Percentiles rank a stretch among this genome's conserved stretches.
These are phyloP conservation scores for Thermothelomyces thermophilus DNA, from an alignment of 2,329 filamentous ascomycete genomes.

Conservation along the genomic window DNA sequence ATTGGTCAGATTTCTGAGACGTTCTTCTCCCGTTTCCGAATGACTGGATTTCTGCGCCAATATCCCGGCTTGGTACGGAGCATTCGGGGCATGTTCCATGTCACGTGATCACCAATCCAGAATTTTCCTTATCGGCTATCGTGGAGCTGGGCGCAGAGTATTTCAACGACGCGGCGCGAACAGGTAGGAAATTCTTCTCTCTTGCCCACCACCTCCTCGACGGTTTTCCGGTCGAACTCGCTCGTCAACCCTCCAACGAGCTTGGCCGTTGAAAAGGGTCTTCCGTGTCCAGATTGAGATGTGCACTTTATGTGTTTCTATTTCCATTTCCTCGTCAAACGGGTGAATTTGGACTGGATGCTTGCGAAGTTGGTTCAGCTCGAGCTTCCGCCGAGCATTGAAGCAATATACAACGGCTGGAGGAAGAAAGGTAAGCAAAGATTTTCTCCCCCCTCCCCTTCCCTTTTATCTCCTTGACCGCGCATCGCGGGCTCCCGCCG, in stretches of 20 bases:
- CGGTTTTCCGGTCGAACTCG: not conserved
- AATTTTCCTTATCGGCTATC: constrained; percentile 20
- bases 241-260: not conserved
- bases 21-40: too few relatives aligned
- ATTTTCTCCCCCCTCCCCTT: not conserved
- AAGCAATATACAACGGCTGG: constrained; percentile 6
- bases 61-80: not conserved
- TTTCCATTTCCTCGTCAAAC: not conserved
- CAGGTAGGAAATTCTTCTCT: constrained; percentile 11
- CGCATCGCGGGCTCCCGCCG: constrained; percentile 16
- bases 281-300: not conserved
- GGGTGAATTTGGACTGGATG: constrained; percentile 6
- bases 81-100: not conserved
- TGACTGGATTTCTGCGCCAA: too few relatives aligned
- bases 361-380: not conserved
- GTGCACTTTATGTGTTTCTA: not conserved
- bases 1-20: too few relatives aligned
- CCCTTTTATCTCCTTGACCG: not conserved
- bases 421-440: constrained; percentile 20
- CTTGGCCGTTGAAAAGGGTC: not conserved
- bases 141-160: constrained; percentile 5
- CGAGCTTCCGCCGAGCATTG: not conserved
- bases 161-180: constrained; percentile 8
- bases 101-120: constrained; percentile 3
- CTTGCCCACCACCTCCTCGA: constrained; percentile 6